Percentiles rank a stretch among this genome's conserved stretches.
Evolutionary conservation across 208 protist species (phyloP).

Genomic region (Phytomonas sp.): DNA sequence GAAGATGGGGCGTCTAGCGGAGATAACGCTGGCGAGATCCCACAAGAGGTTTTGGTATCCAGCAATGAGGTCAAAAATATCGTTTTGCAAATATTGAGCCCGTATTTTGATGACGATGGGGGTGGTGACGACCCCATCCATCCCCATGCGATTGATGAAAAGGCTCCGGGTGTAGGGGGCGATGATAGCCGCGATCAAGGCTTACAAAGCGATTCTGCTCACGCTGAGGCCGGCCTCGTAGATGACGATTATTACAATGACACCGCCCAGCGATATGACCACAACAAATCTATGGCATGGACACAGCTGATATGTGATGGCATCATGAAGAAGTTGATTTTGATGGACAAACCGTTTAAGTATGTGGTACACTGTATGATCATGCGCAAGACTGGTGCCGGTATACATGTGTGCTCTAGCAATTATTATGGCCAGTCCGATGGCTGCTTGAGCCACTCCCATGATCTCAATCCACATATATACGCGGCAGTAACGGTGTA

Average conservation of each 20-base stretch:
- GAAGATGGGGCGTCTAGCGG: slow-evolving; percentile 6
- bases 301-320: slow-evolving; percentile 78
- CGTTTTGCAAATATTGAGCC: slow-evolving; percentile 70
- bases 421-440: slow-evolving; percentile 72
- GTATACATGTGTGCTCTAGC: slow-evolving; percentile 79
- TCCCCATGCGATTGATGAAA: slow-evolving; percentile 1
- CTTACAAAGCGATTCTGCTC: background rate
- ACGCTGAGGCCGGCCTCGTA: slow-evolving; percentile 6
- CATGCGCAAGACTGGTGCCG: slow-evolving; percentile 78
- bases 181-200: slow-evolving; percentile 11
- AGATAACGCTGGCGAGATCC: slow-evolving; percentile 18
- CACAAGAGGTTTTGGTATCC: slow-evolving; percentile 33
- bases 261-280: slow-evolving; percentile 71
- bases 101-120: slow-evolving; percentile 80
- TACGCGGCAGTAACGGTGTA: slow-evolving; percentile 82
- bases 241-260: slow-evolving; percentile 25
- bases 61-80: slow-evolving; percentile 86
- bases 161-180: background rate
- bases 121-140: slow-evolving; percentile 20
- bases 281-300: slow-evolving; percentile 60
- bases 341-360: slow-evolving; percentile 78
- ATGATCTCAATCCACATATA: slow-evolving; percentile 76
- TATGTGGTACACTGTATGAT: slow-evolving; percentile 75
- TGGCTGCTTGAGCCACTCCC: slow-evolving; percentile 78
- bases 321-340: slow-evolving; percentile 73